Evolutionary conservation across 2,329 filamentous ascomycete species (phyloP).

Genomic region (Simplicillium sp.): DNA sequence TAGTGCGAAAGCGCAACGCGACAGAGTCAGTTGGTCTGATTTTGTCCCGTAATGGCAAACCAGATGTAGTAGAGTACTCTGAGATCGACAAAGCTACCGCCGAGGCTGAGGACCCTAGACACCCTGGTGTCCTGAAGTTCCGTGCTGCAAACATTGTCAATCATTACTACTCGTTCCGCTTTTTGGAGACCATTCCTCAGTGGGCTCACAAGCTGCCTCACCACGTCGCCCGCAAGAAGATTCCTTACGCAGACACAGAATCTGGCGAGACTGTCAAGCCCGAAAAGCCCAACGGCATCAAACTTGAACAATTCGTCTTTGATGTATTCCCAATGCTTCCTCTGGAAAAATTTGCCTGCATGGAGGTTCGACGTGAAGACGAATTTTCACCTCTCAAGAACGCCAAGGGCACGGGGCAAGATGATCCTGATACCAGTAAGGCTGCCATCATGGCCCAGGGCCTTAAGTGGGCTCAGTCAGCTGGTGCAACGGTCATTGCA

Average conservation of each 20-base stretch:
- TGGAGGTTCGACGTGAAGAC: slow-evolving; percentile 94
- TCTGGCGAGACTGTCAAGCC: slow-evolving; percentile 79
- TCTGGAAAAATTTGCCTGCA: slow-evolving; percentile 83
- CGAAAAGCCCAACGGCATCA: slow-evolving; percentile 93
- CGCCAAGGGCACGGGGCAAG: slow-evolving; percentile 70
- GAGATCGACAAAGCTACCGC: slow-evolving; percentile 89
- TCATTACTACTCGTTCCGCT: slow-evolving; percentile 96
- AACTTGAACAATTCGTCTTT: slow-evolving; percentile 98
- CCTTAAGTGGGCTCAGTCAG: slow-evolving; percentile 71
- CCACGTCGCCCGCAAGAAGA: slow-evolving; percentile 98
- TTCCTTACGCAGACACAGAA: slow-evolving; percentile 70
- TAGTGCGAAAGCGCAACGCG: slow-evolving; percentile 95
- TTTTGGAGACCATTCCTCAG: slow-evolving; percentile 80
- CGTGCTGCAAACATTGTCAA: slow-evolving; percentile 98
- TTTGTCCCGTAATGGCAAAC: slow-evolving; percentile 87
- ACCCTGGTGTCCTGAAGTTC: slow-evolving; percentile 81
- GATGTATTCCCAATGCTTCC: slow-evolving; percentile 89
- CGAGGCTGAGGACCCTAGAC: slow-evolving; percentile 75
- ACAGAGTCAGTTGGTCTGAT: slow-evolving; percentile 95
- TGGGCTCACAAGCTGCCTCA: slow-evolving; percentile 85
- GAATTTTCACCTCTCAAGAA: slow-evolving; percentile 99
- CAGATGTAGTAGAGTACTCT: slow-evolving; percentile 96
- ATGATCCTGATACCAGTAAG: slow-evolving; percentile 90
- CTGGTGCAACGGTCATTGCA: slow-evolving; percentile 65
- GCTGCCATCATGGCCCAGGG: slow-evolving; percentile 85